Percentiles rank a stretch among this genome's conserved stretches.
These are phyloP conservation scores for Rhizoctonia solani DNA, from an alignment of 1,284 basidiomycete species.

Conservation along the genomic window DNA sequence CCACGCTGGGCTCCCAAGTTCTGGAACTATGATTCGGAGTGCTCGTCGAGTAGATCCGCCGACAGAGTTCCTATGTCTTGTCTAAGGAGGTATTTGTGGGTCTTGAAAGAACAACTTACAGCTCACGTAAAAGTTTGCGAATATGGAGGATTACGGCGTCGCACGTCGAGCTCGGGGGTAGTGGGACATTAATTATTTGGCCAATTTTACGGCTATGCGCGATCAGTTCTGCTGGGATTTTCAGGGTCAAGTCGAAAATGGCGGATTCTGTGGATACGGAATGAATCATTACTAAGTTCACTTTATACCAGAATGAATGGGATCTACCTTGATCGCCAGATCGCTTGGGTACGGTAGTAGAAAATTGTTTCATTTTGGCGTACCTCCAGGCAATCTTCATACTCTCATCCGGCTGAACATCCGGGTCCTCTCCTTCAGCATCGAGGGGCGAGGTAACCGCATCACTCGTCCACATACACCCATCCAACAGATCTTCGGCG, in stretches of 20 bases:
- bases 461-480: slow-evolving; percentile 73
- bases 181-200: slow-evolving; percentile 19
- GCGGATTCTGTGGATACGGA: slow-evolving; percentile 26
- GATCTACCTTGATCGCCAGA: slow-evolving; percentile 34
- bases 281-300: background rate
- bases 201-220: slow-evolving; percentile 24
- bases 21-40: slow-evolving; percentile 67
- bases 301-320: background rate
- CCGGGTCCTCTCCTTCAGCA: slow-evolving; percentile 41
- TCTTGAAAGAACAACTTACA: slow-evolving; percentile 2
- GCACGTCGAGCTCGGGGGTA: background rate
- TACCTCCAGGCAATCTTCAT: slow-evolving; percentile 96
- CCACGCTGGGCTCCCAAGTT: slow-evolving; percentile 74
- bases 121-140: slow-evolving; percentile 8
- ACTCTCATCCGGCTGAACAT: slow-evolving; percentile 50
- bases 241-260: slow-evolving; percentile 13
- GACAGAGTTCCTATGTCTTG: background rate
- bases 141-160: slow-evolving; percentile 10
- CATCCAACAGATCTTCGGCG: slow-evolving; percentile 59
- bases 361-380: slow-evolving; percentile 87
- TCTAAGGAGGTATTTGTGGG: background rate
- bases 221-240: slow-evolving; percentile 9
- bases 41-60: slow-evolving; percentile 40
- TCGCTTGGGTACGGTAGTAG: slow-evolving; percentile 68
- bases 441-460: slow-evolving; percentile 16